Evolutionary conservation across 2,329 filamentous ascomycete species (phyloP).

Genomic region (Celoporthe dispersa): DNA sequence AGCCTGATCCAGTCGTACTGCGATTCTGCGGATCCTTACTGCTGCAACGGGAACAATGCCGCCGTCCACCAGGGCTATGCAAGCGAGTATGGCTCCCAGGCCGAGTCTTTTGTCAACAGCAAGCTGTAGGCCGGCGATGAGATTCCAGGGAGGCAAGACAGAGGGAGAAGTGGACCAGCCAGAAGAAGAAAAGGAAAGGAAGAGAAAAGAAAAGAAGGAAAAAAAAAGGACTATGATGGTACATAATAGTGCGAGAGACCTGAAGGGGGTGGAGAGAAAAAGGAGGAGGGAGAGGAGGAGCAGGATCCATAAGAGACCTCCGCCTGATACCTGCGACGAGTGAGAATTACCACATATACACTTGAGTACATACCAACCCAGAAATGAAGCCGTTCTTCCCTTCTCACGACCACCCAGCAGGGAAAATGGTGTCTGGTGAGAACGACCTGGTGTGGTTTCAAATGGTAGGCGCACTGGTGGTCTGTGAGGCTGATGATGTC

Average conservation of each 20-base stretch:
- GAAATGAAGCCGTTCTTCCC: not conserved
- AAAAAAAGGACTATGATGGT: not conserved
- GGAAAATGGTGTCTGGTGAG: not conserved
- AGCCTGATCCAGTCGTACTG: slow-evolving; percentile 64
- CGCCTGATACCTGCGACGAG: not conserved
- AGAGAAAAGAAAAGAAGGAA: not conserved
- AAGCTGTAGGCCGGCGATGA: slow-evolving; percentile 41
- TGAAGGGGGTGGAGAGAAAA: not conserved
- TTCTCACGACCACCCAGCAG: not conserved
- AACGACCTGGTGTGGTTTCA: slow-evolving; percentile 1
- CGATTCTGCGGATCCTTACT: slow-evolving; percentile 64
- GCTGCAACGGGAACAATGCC: slow-evolving; percentile 61
- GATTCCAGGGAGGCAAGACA: not conserved
- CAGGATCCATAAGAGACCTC: not conserved
- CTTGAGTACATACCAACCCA: not conserved
- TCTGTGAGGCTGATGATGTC: slow-evolving; percentile 9
- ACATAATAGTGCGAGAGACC: not conserved
- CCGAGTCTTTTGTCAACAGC: slow-evolving; percentile 59
- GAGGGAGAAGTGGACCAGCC: not conserved
- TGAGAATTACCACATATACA: not conserved
- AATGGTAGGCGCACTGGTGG: not conserved
- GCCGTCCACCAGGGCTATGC: slow-evolving; percentile 62
- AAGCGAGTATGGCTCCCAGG: slow-evolving; percentile 57
- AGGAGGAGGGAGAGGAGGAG: not conserved
- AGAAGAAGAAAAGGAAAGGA: not conserved